These are phyloP conservation scores for Tremellales sp. DNA, from an alignment of 1,284 basidiomycete species.

Conservation along the genomic window DNA sequence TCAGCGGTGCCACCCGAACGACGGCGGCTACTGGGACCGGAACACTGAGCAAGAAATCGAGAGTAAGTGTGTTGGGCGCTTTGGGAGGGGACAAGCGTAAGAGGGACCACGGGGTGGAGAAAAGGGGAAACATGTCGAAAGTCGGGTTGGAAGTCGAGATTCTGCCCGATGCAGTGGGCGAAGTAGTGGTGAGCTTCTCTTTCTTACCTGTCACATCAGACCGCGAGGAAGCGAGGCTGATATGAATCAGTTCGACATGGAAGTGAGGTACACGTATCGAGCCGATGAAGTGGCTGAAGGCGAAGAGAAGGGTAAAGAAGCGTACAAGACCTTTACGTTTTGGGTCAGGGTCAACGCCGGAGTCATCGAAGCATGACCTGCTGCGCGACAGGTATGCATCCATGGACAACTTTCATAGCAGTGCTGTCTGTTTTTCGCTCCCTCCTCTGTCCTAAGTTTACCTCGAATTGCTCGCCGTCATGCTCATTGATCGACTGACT, in stretches of 20 bases:
- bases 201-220: not conserved
- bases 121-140: conserved; percentile 75
- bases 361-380: conserved; percentile 10
- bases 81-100: conserved; percentile 8
- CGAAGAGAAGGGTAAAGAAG: conserved; percentile 21
- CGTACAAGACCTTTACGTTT: conserved; percentile 47
- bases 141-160: conserved; percentile 54
- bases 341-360: conserved; percentile 41
- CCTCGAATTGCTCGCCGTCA: too few relatives aligned
- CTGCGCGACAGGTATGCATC: not conserved
- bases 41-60: conserved; percentile 62
- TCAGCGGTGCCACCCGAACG: conserved; percentile 3
- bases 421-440: not conserved
- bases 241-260: conserved; percentile 78
- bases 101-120: conserved; percentile 28
- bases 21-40: conserved; percentile 46
- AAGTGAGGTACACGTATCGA: conserved; percentile 85
- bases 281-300: conserved; percentile 62
- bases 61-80: conserved; percentile 22
- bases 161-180: conserved; percentile 12
- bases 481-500: too few relatives aligned
- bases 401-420: not conserved
- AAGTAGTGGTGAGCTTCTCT: conserved; percentile 21
- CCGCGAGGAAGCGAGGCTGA: not conserved
- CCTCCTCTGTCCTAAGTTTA: too few relatives aligned